Evolutionary conservation across 805 yeast species (phyloP).

Genomic region (Torulaspora franciscae): DNA sequence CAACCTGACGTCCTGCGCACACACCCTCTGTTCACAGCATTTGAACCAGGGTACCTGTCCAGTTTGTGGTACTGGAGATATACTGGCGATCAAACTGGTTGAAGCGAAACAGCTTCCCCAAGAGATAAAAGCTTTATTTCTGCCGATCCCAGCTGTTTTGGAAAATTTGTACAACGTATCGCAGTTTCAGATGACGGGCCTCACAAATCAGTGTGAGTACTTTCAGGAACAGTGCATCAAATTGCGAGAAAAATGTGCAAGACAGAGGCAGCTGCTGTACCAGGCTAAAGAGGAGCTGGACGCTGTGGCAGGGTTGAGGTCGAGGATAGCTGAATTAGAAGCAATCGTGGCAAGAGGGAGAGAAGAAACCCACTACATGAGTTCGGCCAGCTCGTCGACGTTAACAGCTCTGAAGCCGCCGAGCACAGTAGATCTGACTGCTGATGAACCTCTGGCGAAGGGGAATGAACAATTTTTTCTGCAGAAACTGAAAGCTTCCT

Average conservation of each 20-base stretch:
- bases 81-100: constrained; percentile 20
- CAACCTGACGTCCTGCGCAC: constrained; percentile 39
- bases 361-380: neutral
- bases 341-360: constrained; percentile 1
- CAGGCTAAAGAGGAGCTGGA: constrained; percentile 30
- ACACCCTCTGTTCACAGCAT: constrained; percentile 36
- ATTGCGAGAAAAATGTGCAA: constrained; percentile 25
- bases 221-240: constrained; percentile 24
- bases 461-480: constrained; percentile 20
- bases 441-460: constrained; percentile 15
- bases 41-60: constrained; percentile 17
- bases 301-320: constrained; percentile 21
- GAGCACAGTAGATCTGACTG: constrained; percentile 27
- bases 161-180: constrained; percentile 29
- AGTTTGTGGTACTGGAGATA: constrained; percentile 20
- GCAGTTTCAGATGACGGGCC: constrained; percentile 29
- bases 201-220: constrained; percentile 25
- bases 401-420: constrained; percentile 16
- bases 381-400: constrained; percentile 5
- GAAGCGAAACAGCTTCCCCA: constrained; percentile 21
- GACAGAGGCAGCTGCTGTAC: constrained; percentile 26
- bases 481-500: constrained; percentile 20
- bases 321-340: constrained; percentile 14
- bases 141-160: constrained; percentile 25
- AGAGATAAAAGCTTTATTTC: constrained; percentile 27